Conservation (phyloP, 176 grass and related monocot species). For the Aegilops speltoides region DNA sequence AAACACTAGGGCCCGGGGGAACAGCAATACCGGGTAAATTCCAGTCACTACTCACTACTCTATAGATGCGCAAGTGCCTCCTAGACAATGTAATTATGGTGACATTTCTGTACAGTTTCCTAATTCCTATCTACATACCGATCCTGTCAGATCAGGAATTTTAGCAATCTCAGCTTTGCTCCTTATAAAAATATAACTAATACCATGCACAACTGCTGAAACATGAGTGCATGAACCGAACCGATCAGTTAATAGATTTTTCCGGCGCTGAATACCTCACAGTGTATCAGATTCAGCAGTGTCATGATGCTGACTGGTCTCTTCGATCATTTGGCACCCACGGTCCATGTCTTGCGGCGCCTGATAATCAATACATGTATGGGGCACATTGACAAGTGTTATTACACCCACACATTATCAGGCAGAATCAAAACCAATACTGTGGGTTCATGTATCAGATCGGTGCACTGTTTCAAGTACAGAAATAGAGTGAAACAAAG, state of each 20-base stretch:
- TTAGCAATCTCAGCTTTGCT: neutral
- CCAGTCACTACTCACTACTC: neutral
- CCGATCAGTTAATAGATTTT: constrained; percentile 8
- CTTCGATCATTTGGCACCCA: constrained; percentile 41
- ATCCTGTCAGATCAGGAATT: neutral
- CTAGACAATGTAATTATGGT: neutral
- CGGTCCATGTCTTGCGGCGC: constrained; percentile 34
- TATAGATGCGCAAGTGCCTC: neutral
- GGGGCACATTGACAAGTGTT: constrained; percentile 26
- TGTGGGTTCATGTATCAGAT: constrained; percentile 3
- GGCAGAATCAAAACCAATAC: neutral
- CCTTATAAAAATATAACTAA: neutral
- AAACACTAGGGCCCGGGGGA: neutral
- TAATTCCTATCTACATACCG: constrained; percentile 5
- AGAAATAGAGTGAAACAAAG: constrained; percentile 3
- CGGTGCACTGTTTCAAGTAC: neutral
- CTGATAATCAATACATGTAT: constrained; percentile 38
- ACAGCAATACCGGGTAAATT: neutral
- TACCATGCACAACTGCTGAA: neutral
- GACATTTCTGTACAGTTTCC: constrained; percentile 1
- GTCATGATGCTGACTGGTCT: constrained; percentile 23
- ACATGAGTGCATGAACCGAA: neutral
- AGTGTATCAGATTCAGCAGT: constrained; percentile 30
- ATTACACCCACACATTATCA: constrained; percentile 1
- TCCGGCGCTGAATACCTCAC: constrained; percentile 22